Conservation (phyloP, 2,329 filamentous ascomycete genomes). For the Colletotrichum abscissum region DNA sequence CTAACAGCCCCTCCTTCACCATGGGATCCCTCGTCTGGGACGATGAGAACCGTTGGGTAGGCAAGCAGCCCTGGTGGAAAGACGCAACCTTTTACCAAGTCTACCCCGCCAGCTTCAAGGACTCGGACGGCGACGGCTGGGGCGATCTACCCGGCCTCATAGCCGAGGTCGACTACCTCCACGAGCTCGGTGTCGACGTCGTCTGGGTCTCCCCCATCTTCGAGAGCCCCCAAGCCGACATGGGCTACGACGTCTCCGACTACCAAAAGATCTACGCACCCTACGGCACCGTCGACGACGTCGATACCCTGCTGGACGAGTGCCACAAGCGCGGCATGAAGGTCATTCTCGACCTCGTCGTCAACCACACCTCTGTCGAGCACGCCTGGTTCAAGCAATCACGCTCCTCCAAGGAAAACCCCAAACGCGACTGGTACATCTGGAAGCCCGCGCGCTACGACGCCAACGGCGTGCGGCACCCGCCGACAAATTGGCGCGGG, state of each 20-base stretch:
- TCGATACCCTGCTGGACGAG: conserved; percentile 70
- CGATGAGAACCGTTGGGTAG: conserved; percentile 43
- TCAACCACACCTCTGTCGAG: conserved; percentile 73
- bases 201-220: conserved; percentile 68
- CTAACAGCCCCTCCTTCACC: background rate
- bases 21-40: conserved; percentile 50
- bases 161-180: conserved; percentile 72
- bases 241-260: conserved; percentile 80
- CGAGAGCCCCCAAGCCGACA: conserved; percentile 71
- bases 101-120: conserved; percentile 69
- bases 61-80: conserved; percentile 58
- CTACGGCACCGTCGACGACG: conserved; percentile 75
- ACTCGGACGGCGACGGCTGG: conserved; percentile 70
- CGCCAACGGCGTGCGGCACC: conserved; percentile 61
- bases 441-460: conserved; percentile 71
- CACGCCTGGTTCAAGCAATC: conserved; percentile 70
- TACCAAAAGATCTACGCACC: conserved; percentile 74
- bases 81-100: conserved; percentile 61
- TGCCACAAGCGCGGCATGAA: conserved; percentile 72
- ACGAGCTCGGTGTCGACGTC: conserved; percentile 70
- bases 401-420: conserved; percentile 58
- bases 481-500: conserved; percentile 68
- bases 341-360: conserved; percentile 77
- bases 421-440: conserved; percentile 73
- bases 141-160: conserved; percentile 75